phyloP scores from a whole-genome alignment of 495 filamentous ascomycete species.

The Emericellopsis terricola region DNA sequence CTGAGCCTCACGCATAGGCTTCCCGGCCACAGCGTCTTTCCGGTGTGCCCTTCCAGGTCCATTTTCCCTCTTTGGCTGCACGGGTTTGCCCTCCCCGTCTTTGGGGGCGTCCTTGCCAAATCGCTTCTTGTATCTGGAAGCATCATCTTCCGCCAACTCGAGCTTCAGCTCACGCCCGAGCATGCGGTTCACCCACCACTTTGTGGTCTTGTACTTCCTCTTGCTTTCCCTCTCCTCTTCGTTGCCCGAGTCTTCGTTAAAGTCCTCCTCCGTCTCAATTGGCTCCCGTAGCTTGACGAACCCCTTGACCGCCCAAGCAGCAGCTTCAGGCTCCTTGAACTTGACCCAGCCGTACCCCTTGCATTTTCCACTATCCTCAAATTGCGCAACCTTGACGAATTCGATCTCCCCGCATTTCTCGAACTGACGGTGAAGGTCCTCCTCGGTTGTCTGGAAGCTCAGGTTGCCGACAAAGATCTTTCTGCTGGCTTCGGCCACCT shows the following conservation, averaged over 20 bases:
- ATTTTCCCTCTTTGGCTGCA: conserved; percentile 3
- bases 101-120: conserved; percentile 49
- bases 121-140: conserved; percentile 76
- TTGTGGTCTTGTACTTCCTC: conserved; percentile 36
- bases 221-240: conserved; percentile 13
- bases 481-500: conserved; percentile 41
- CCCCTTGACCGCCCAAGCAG: conserved; percentile 64
- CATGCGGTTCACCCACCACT: conserved; percentile 69
- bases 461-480: conserved; percentile 90
- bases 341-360: conserved; percentile 93
- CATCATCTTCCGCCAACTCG: conserved; percentile 85
- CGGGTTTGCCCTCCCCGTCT: conserved; percentile 1
- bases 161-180: conserved; percentile 63
- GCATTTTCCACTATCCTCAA: conserved; percentile 93
- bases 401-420: conserved; percentile 60
- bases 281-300: conserved; percentile 47
- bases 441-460: conserved; percentile 66
- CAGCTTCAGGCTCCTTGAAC: conserved; percentile 62
- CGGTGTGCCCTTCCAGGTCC: background rate
- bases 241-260: conserved; percentile 31
- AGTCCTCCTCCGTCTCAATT: conserved; percentile 33
- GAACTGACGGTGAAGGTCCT: conserved; percentile 63
- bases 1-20: conserved; percentile 12
- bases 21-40: conserved; percentile 8
- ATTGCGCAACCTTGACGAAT: conserved; percentile 76